Evolutionary conservation across 1,284 basidiomycete species (phyloP).

Genomic region (Microbotryum intermedium): DNA sequence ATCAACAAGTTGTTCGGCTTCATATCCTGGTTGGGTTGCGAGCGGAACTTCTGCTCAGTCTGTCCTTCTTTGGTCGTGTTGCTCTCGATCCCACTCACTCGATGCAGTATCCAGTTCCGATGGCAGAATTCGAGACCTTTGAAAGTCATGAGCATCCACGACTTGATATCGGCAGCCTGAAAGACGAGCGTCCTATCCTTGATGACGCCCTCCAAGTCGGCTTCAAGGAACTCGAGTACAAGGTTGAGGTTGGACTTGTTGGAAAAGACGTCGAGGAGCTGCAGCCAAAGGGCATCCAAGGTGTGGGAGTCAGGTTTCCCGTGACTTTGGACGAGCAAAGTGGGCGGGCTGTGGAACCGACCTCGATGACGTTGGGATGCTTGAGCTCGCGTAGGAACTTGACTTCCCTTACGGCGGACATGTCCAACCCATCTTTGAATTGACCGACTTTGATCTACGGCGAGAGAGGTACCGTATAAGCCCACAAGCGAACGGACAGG

Average conservation of each 20-base stretch:
- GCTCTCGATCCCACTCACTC: constrained; percentile 48
- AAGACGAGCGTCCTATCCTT: constrained; percentile 87
- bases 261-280: constrained; percentile 96
- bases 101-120: constrained; percentile 83
- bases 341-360: constrained; percentile 34
- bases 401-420: constrained; percentile 97
- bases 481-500: not conserved
- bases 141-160: constrained; percentile 98
- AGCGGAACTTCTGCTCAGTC: not conserved
- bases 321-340: not conserved
- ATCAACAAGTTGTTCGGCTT: constrained; percentile 99
- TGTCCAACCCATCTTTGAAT: constrained; percentile 96
- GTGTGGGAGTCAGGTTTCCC: not conserved
- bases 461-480: not conserved
- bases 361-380: constrained; percentile 93
- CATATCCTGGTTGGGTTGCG: constrained; percentile 59
- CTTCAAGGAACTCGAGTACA: constrained; percentile 93
- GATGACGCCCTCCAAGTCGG: constrained; percentile 95
- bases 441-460: constrained; percentile 75
- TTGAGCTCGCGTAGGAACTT: constrained; percentile 90
- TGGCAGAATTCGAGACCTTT: constrained; percentile 96
- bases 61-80: not conserved
- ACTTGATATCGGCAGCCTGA: constrained; percentile 90
- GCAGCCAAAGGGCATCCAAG: not conserved
- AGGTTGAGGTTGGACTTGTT: constrained; percentile 94